Conservation (phyloP, 495 filamentous ascomycete genomes). For the Penicillium salamii region DNA sequence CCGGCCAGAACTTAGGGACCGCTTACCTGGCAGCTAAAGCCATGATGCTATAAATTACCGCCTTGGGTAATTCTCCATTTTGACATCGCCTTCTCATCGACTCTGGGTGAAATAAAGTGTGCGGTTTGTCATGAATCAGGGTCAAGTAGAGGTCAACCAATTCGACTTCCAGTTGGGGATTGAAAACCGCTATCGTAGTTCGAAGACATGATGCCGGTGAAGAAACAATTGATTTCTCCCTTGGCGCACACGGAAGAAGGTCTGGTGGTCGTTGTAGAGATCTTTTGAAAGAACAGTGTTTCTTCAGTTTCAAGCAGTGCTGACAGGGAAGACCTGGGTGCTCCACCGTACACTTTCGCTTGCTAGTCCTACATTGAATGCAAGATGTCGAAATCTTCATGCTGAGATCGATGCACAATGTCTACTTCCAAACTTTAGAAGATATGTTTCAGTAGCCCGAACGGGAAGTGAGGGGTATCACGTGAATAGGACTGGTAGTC, state of each 20-base stretch:
- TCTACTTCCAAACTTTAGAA: too few relatives aligned
- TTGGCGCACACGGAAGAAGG: background rate
- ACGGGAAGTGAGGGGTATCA: too few relatives aligned
- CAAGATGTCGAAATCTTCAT: slow-evolving; percentile 12
- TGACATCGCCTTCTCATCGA: slow-evolving; percentile 3
- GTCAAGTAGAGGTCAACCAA: slow-evolving; percentile 27
- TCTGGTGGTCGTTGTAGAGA: background rate
- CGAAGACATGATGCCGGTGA: background rate
- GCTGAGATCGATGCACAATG: too few relatives aligned
- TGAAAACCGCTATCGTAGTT: background rate
- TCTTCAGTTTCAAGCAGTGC: slow-evolving; percentile 5
- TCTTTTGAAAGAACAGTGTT: slow-evolving; percentile 4
- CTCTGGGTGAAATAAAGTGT: slow-evolving; percentile 25
- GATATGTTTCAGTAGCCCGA: too few relatives aligned
- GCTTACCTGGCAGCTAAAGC: slow-evolving; percentile 21
- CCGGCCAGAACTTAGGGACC: background rate
- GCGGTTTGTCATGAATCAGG: slow-evolving; percentile 30
- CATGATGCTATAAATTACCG: slow-evolving; percentile 15
- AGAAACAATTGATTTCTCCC: background rate
- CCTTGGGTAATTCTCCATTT: slow-evolving; percentile 2
- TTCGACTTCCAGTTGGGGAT: background rate
- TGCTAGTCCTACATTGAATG: slow-evolving; percentile 5
- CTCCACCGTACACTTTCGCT: slow-evolving; percentile 5
- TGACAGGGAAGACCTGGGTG: background rate
- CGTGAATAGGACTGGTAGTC: too few relatives aligned